Evolutionary conservation across 805 yeast genomes (phyloP).

Genomic region (Nakazawaea holstii): DNA sequence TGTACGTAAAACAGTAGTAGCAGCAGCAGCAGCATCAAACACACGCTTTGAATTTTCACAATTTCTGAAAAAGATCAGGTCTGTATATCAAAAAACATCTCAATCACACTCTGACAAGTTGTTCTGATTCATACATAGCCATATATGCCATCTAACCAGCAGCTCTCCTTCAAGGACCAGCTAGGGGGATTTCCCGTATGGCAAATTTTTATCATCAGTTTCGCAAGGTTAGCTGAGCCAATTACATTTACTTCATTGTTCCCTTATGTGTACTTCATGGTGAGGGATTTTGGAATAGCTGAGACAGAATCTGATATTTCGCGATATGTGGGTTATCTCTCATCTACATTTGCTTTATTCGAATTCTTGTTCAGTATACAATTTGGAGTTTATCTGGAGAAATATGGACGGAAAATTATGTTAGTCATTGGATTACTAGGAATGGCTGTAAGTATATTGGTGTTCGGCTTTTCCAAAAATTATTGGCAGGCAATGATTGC

Average conservation of each 20-base stretch:
- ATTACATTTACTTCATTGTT: slow-evolving; percentile 57
- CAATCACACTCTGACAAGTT: not conserved
- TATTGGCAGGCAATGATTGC: slow-evolving; percentile 50
- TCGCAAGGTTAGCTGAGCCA: slow-evolving; percentile 54
- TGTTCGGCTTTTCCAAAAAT: slow-evolving; percentile 50
- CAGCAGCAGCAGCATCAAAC: too few relatives aligned
- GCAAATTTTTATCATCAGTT: slow-evolving; percentile 34
- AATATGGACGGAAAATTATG: slow-evolving; percentile 51
- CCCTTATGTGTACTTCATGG: slow-evolving; percentile 60
- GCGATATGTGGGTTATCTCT: slow-evolving; percentile 55
- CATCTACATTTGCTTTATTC: slow-evolving; percentile 55
- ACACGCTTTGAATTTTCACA: too few relatives aligned
- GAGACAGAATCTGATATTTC: slow-evolving; percentile 46
- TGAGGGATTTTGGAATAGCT: slow-evolving; percentile 47
- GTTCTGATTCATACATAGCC: not conserved
- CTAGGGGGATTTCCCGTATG: slow-evolving; percentile 4
- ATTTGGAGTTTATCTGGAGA: slow-evolving; percentile 56
- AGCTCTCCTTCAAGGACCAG: slow-evolving; percentile 3
- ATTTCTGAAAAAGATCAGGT: too few relatives aligned
- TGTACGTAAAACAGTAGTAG: too few relatives aligned
- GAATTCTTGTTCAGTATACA: slow-evolving; percentile 53
- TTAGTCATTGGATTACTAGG: slow-evolving; percentile 48
- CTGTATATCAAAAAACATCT: too few relatives aligned
- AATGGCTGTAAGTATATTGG: slow-evolving; percentile 37
- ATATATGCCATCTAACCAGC: not conserved